phyloP scores from a whole-genome alignment of 1,139 yeast genomes.

The Debaryomyces robertsiae region DNA sequence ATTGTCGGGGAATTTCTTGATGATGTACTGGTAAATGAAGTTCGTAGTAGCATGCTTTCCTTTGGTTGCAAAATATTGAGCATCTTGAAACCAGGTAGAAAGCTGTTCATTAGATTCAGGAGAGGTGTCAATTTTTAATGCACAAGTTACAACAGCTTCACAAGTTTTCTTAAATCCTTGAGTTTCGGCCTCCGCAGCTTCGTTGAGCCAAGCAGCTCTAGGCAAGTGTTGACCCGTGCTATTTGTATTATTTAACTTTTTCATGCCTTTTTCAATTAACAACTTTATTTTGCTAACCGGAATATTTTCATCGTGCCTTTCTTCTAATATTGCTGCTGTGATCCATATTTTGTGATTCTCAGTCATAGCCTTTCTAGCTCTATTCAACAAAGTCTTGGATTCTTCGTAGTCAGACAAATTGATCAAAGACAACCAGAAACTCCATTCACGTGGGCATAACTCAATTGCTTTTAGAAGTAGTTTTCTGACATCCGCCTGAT shows the following conservation, averaged over 20 bases:
- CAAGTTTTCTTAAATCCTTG: conserved; percentile 41
- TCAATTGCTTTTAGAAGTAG: conserved; percentile 71
- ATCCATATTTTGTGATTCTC: conserved; percentile 67
- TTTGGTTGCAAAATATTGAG: conserved; percentile 33
- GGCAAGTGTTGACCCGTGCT: conserved; percentile 26
- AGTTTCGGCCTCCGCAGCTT: conserved; percentile 40
- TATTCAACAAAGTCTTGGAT: conserved; percentile 58
- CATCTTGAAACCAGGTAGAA: conserved; percentile 39
- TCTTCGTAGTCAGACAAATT: conserved; percentile 45
- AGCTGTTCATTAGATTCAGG: conserved; percentile 16
- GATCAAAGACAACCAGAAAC: conserved; percentile 61
- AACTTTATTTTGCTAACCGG: conserved; percentile 42
- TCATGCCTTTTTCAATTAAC: conserved; percentile 56
- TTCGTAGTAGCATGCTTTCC: conserved; percentile 40
- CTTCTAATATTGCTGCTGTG: conserved; percentile 72
- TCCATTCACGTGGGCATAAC: conserved; percentile 62
- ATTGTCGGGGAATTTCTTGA: conserved; percentile 51
- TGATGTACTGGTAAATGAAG: conserved; percentile 50
- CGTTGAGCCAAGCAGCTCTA: conserved; percentile 46
- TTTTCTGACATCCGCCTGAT: conserved; percentile 48
- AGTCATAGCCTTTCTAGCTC: conserved; percentile 59
- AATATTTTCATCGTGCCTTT: conserved; percentile 39
- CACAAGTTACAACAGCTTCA: conserved; percentile 36
- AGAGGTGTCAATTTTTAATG: conserved; percentile 20
- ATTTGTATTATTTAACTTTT: conserved; percentile 31